Conservation (phyloP, 1,139 yeast genomes). For the Yamadazyma kanchanaburiensis region DNA sequence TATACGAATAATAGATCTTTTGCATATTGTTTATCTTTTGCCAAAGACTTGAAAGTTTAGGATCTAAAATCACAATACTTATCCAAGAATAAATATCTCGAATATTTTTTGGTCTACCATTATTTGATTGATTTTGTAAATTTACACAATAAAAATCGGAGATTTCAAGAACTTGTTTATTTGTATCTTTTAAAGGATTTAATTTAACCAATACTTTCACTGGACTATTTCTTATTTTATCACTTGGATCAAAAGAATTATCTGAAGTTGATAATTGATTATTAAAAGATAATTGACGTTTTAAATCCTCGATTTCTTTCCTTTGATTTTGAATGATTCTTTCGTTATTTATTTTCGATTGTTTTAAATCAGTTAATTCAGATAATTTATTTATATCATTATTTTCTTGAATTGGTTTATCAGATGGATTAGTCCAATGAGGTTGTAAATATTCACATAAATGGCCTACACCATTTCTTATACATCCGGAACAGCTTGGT, state of each 20-base stretch:
- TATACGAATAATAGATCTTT: conserved; percentile 38
- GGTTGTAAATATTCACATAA: conserved; percentile 43
- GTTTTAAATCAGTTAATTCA: conserved; percentile 20
- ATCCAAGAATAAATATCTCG: conserved; percentile 36
- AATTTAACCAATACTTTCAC: conserved; percentile 12
- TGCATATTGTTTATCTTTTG: conserved; percentile 39
- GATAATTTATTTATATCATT: conserved; percentile 8
- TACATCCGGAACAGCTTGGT: conserved; percentile 46
- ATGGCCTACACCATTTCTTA: conserved; percentile 40
- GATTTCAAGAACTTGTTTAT: conserved; percentile 18
- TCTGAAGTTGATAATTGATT: conserved; percentile 22
- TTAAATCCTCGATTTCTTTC: conserved; percentile 34
- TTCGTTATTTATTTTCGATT: conserved; percentile 20
- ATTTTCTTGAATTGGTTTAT: neutral
- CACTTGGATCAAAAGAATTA: conserved; percentile 4
- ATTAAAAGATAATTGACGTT: conserved; percentile 27
- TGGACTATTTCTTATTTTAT: conserved; percentile 3
- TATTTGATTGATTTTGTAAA: neutral
- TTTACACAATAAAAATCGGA: conserved; percentile 6
- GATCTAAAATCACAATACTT: conserved; percentile 38
- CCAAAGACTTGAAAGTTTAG: conserved; percentile 42
- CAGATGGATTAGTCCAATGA: conserved; percentile 25
- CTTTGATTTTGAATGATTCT: conserved; percentile 24
- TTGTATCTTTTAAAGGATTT: conserved; percentile 11
- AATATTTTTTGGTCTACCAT: conserved; percentile 1